phyloP scores from a whole-genome alignment of 164 flowering plant species.

The Stephania cephalantha region DNA sequence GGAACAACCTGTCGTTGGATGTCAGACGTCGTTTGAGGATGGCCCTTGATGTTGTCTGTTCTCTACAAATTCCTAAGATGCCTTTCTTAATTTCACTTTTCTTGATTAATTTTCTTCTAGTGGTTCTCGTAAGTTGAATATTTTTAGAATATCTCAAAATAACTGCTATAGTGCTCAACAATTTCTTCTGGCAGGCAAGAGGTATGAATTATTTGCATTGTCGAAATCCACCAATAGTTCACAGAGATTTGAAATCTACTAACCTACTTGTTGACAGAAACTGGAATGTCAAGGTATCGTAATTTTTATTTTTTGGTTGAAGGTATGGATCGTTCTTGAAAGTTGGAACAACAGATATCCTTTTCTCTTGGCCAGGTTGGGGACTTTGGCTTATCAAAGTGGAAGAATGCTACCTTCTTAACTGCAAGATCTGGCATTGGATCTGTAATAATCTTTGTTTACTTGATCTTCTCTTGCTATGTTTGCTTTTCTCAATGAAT shows the following conservation, averaged over 20 bases:
- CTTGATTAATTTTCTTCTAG: background rate
- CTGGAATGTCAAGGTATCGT: slow-evolving; percentile 81
- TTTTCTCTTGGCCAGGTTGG: slow-evolving; percentile 53
- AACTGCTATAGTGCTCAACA: background rate
- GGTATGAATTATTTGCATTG: slow-evolving; percentile 89
- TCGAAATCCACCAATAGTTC: slow-evolving; percentile 81
- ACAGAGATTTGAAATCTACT: slow-evolving; percentile 80
- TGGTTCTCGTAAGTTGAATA: background rate
- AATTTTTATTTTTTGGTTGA: background rate
- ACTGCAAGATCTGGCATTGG: slow-evolving; percentile 75
- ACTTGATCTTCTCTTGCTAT: background rate
- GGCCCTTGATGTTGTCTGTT: slow-evolving; percentile 84
- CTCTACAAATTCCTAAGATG: slow-evolving; percentile 5
- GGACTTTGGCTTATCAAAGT: slow-evolving; percentile 77
- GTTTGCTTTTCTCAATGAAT: background rate
- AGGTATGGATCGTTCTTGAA: background rate
- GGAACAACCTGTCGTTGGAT: slow-evolving; percentile 50
- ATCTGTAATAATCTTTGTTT: slow-evolving; percentile 43
- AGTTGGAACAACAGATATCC: background rate
- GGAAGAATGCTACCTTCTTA: slow-evolving; percentile 57
- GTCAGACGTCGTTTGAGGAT: slow-evolving; percentile 62
- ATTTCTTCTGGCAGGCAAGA: slow-evolving; percentile 47
- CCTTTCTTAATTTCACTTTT: background rate
- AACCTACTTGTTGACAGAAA: slow-evolving; percentile 78
- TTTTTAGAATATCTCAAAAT: background rate